Conservation (phyloP, 306 rosid species). For the Vachellia pachyceras region DNA sequence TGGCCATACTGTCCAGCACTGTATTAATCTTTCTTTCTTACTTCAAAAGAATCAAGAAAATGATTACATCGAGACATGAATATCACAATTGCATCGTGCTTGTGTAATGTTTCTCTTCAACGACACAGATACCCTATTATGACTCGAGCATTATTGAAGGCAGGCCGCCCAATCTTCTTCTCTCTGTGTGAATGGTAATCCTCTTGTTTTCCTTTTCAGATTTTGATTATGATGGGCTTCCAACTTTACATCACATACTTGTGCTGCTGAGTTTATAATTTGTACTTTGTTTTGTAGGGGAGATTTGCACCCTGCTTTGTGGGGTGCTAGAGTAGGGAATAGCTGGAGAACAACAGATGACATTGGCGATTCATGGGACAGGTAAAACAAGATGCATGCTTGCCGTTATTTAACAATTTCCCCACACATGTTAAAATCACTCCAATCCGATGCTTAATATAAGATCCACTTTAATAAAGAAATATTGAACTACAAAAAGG, state of each 20-base stretch:
- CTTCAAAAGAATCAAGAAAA: background rate
- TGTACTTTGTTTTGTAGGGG: conserved; percentile 59
- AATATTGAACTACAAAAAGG: too few species aligned
- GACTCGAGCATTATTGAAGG: conserved; percentile 87
- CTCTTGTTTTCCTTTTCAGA: background rate
- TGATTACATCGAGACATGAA: background rate
- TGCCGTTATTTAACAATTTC: background rate
- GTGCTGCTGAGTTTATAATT: background rate
- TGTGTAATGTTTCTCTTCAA: conserved; percentile 16
- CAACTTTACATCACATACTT: background rate
- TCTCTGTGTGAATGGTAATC: conserved; percentile 94
- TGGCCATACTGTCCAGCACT: too few species aligned
- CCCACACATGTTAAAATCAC: too few species aligned
- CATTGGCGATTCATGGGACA: conserved; percentile 83
- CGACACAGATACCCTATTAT: conserved; percentile 82
- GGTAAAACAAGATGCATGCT: conserved; percentile 46
- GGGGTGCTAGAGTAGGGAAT: conserved; percentile 89
- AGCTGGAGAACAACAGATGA: conserved; percentile 97
- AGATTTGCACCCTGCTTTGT: conserved; percentile 91
- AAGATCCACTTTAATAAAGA: too few species aligned
- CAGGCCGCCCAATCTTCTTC: conserved; percentile 86
- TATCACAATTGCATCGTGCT: background rate
- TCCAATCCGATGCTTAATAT: too few species aligned
- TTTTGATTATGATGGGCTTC: background rate
- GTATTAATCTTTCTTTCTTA: background rate